Conservation (phyloP, 208 protist species). For the Angomonas deanei region DNA sequence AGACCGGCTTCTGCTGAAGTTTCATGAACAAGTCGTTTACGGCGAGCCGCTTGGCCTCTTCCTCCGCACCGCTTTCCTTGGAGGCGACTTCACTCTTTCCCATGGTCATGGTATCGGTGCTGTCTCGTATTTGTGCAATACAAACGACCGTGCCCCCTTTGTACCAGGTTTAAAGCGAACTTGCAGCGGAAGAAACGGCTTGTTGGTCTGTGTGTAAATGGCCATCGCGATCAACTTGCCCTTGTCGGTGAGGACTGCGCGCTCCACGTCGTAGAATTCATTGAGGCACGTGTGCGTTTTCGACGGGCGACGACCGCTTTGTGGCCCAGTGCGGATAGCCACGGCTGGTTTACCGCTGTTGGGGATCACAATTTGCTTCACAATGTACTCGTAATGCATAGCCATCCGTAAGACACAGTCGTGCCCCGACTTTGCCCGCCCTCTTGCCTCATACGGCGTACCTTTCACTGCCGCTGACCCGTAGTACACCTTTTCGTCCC, state of each 20-base stretch:
- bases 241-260: not conserved
- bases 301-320: too few species aligned
- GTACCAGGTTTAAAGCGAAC: slow-evolving; percentile 13
- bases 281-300: not conserved
- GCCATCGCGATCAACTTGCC: not conserved
- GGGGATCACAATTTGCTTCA: slow-evolving; percentile 14
- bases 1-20: not conserved
- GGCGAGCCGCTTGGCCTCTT: not conserved
- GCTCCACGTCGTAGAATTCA: not conserved
- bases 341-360: slow-evolving; percentile 17
- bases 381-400: slow-evolving; percentile 75
- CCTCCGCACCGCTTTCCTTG: not conserved
- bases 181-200: slow-evolving; percentile 6
- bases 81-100: not conserved
- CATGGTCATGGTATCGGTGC: not conserved
- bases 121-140: slow-evolving; percentile 21
- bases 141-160: slow-evolving; percentile 20
- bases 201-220: slow-evolving; percentile 1
- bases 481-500: slow-evolving; percentile 31
- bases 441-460: slow-evolving; percentile 68
- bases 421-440: slow-evolving; percentile 15
- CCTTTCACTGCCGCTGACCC: slow-evolving; percentile 38
- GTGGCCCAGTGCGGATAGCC: too few species aligned
- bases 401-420: slow-evolving; percentile 51
- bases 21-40: slow-evolving; percentile 6